Percentiles rank a stretch among this genome's conserved stretches.
Evolutionary conservation across 192 early-diverging fungal genomes (phyloP).

Genomic region (Linnemannia exigua): DNA sequence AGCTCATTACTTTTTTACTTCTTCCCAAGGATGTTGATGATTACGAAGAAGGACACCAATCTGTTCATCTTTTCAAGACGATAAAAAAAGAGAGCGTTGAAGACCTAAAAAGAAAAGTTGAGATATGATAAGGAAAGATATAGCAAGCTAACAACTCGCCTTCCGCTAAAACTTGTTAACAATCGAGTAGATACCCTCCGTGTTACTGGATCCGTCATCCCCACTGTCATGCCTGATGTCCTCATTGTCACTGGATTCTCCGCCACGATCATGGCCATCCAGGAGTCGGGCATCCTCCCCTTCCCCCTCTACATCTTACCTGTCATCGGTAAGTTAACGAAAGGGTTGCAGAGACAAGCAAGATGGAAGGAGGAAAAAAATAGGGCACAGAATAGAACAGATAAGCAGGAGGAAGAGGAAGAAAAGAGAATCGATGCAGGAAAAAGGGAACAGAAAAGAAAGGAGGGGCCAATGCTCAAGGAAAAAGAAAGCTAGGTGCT

Average conservation of each 20-base stretch:
- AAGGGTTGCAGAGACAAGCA: too few species aligned
- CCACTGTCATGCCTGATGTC: conserved; percentile 37
- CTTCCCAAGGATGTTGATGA: neutral
- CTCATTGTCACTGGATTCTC: conserved; percentile 31
- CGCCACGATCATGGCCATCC: conserved; percentile 15
- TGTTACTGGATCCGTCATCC: conserved; percentile 49
- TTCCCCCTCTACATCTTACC: conserved; percentile 23
- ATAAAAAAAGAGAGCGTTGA: too few species aligned
- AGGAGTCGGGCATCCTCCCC: neutral
- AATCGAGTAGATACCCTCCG: conserved; percentile 38
- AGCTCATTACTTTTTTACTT: neutral
- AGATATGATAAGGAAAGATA: neutral
- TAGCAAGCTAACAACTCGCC: too few species aligned
- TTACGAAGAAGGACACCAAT: neutral
- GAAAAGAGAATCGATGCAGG: neutral
- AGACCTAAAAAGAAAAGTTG: too few species aligned
- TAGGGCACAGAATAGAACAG: neutral
- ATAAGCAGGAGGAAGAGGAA: neutral
- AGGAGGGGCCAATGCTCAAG: neutral
- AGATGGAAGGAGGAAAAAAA: neutral
- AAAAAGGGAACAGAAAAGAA: neutral
- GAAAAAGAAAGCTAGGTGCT: neutral
- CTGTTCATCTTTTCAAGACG: too few species aligned
- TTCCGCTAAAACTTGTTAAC: too few species aligned
- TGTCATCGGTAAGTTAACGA: conserved; percentile 55